Base-by-base conservation (phyloP, 169 alveolate genomes). In the Plasmodium relictum region DNA sequence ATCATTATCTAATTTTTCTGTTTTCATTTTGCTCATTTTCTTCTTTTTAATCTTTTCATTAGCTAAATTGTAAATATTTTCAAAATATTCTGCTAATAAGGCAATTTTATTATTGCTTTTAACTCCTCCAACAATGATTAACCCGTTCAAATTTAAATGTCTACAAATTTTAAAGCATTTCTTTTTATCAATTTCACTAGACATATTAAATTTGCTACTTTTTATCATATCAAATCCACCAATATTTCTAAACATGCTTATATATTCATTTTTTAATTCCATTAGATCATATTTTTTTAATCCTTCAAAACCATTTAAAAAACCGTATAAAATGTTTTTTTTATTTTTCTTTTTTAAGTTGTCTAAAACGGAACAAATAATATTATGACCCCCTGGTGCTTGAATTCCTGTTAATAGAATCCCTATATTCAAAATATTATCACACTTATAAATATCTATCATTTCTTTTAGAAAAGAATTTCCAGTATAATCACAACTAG, bases 351-450 rank as follows among this genome's bases (percentile, higher is more conserved):
- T 66, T 74, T 95, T 97, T 45, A 96, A 93, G 86, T 93, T 96
- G 73, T 98, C 99, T 85, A 88, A 97, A 14, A 97, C 89, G 22
- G 99, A 99, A 9, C 97, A 94, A 48, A 98, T 96, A 39, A 98
- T 98, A 88, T 98, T 98, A 91, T 98, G 99, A 0, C 99, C 99
- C 42, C 99, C 99, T 0, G 99, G 98, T 18, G 99, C 99, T 89
- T 97, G 98, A 10, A 99, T 98, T 24, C 99, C 99, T 45, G 98
- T 93, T n/a, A 98, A 95, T 6, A 98, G 98, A 26, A 96, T 96
- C 24, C 99, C 99, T 9, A 97, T 0, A 26, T 78, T 62, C 65
- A 63, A 16, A 18, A 24, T 78, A 7, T 63, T 78, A n/a, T 56
- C 78, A n/a, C 52, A 22, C 6, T 22, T 48, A 56, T 58, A 48